Evolutionary conservation across 2,329 filamentous ascomycete species (phyloP), one percentile per base, ranked within the genome.

Genomic region (Fusarium neocosmosporiellum): DNA sequence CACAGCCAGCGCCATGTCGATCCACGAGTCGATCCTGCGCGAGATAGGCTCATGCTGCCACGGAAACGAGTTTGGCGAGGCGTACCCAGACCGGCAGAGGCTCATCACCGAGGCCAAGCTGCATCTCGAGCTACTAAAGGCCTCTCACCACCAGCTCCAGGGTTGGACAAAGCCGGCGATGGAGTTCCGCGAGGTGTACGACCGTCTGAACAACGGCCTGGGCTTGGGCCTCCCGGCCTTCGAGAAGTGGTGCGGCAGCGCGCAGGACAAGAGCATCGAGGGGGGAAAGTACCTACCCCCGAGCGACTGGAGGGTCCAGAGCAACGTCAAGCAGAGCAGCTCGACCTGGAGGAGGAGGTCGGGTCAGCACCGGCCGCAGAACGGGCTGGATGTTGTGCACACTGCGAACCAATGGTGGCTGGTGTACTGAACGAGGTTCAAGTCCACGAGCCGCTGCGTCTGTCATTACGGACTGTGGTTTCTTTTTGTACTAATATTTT

Each of bases 41-140:
- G 75, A 77, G 43, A 77, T 78, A 57, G 48, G 62, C 18, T 75
- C 74, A 1, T 69, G 69, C 20, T 68, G 66, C 18, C 66, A 66
- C 14, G 64, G 66, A 0, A 58, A 69, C 14, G 62, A 63, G 11
- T 67, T 34, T 27, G 55, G 39, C 0, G 62, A 70, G 9, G 60
- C 41, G 1, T 74, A 71, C 10, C 63, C 63, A 1, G 69, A 73
- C 18, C 70, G 67, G 2, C 60, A 64, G 10, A 48, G 64, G 0
- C 70, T 78, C 13, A 54, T 33, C 5, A 24, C 63, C 5, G 75
- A 77, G 27, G 71, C 75, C 6, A 46, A 50, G 1, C 62, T 69
- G 3, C 76, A 76, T 10, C 71, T 78, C 5, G 74, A 73, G n/a
- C 66, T 76, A 2, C 66, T 77, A 11, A 72, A 70, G 59, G 65